phyloP scores from a whole-genome alignment of 2,329 filamentous ascomycete genomes.

The Fusarium udum region DNA sequence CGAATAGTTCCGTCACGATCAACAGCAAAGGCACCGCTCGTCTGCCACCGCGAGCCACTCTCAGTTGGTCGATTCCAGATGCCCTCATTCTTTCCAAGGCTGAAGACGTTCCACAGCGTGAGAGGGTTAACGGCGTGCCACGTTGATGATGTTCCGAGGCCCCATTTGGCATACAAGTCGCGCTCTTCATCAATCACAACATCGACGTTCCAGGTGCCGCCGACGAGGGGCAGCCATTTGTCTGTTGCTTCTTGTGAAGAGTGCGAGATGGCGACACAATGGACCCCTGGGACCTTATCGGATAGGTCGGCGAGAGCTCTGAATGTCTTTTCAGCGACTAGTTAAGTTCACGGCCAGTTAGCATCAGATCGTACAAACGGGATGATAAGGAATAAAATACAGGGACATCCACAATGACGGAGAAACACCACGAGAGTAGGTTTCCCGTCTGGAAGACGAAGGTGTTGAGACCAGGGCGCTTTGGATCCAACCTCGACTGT shows the following conservation, averaged over 20 bases:
- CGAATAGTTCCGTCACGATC: constrained; percentile 45
- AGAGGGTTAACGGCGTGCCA: constrained; percentile 71
- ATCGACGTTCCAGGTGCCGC: constrained; percentile 65
- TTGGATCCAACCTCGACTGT: constrained; percentile 62
- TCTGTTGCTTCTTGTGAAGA: constrained; percentile 62
- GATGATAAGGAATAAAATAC: constrained; percentile 51
- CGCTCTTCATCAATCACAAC: constrained; percentile 70
- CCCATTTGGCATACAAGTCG: constrained; percentile 71
- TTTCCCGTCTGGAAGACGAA: constrained; percentile 63
- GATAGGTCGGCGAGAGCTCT: constrained; percentile 62
- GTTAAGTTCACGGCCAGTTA: constrained; percentile 43
- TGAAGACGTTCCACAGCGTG: constrained; percentile 66
- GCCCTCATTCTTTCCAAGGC: constrained; percentile 67
- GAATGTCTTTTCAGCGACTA: constrained; percentile 76
- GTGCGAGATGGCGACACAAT: constrained; percentile 72
- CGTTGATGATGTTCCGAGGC: constrained; percentile 67
- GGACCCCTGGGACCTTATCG: constrained; percentile 56
- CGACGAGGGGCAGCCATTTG: constrained; percentile 65
- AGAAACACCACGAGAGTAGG: constrained; percentile 73
- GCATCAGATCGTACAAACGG: not conserved
- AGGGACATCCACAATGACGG: constrained; percentile 78
- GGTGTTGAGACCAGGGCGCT: constrained; percentile 63
- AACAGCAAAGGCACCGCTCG: constrained; percentile 68
- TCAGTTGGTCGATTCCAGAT: constrained; percentile 74
- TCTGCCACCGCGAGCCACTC: constrained; percentile 76